phyloP scores from a whole-genome alignment of 306 rosid genomes.

The Cicer yamashitae region DNA sequence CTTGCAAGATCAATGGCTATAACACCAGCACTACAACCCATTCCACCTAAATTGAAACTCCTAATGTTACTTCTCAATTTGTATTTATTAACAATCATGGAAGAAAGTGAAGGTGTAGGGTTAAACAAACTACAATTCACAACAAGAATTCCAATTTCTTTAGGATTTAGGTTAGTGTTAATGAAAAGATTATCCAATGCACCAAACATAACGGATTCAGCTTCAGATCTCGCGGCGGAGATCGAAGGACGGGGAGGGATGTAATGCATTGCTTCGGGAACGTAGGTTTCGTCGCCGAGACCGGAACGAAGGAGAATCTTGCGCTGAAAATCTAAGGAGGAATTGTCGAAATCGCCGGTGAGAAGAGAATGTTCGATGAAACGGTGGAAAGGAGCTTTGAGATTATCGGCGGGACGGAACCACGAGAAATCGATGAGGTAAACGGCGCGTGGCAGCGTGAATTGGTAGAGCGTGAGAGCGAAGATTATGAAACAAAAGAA shows the following conservation, averaged over 20 bases:
- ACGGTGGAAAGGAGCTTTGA: constrained; percentile 23
- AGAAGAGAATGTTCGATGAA: constrained; percentile 63
- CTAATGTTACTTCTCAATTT: constrained; percentile 58
- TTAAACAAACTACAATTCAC: constrained; percentile 76
- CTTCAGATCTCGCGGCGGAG: constrained; percentile 66
- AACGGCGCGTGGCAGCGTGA: constrained; percentile 58
- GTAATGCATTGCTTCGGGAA: constrained; percentile 60
- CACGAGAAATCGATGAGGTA: constrained; percentile 65
- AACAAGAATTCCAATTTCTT: constrained; percentile 65
- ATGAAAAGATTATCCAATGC: constrained; percentile 63
- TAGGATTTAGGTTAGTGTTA: constrained; percentile 56
- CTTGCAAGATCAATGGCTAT: constrained; percentile 72
- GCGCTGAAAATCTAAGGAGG: constrained; percentile 62
- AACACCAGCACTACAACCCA: constrained; percentile 85
- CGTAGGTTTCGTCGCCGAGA: constrained; percentile 63
- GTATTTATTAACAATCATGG: constrained; percentile 71
- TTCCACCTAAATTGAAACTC: constrained; percentile 70
- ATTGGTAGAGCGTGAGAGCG: too few species aligned
- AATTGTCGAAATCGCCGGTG: constrained; percentile 54
- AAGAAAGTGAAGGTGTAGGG: constrained; percentile 73
- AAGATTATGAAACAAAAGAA: constrained; percentile 49
- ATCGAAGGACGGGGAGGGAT: constrained; percentile 58
- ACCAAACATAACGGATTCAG: constrained; percentile 66
- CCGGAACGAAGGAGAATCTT: constrained; percentile 71
- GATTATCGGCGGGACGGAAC: constrained; percentile 48